Evolutionary conservation across 129 eudicot species (phyloP), one percentile per base, ranked within the genome.

Genomic region (Tanacetum coccineum): DNA sequence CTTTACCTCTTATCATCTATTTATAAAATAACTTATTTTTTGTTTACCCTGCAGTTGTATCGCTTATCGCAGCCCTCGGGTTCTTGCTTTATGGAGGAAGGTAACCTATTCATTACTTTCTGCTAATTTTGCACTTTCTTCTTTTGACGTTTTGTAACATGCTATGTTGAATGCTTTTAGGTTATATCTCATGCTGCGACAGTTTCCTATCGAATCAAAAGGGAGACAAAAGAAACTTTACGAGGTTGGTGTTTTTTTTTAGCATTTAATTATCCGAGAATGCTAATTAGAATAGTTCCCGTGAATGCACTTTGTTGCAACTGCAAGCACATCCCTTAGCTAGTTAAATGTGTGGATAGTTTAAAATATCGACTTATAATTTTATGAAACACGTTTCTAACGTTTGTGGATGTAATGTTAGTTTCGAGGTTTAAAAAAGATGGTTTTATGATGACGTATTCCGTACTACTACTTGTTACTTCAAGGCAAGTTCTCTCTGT

Each of bases 141-240:
- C 76, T 64, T 59, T 65, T 54, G n/a, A 28, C 40, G 17, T 51
- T 26, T 14, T 45, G 9, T 46, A 54, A 51, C 44, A 68, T 54
- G 50, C 64, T 51, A 64, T 67, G 47, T 58, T 49, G 10, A 13
- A 68, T 74, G 73, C 10, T 50, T 49, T 59, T 86, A 88, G 96
- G 81, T 84, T 93, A 60, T 93, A 88, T 74, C 60, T 82, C 69
- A 88, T 88, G 98, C 83, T 93, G 63, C 79, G 98, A 59, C 86
- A 88, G 46, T 89, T 93, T 74, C 96, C 98, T 54, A 86, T 88
- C 25, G 98, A 93, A 81, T 93, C 98, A 32, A 93, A 81, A 77
- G 98, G 96, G 65, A 86, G 92, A 79, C 86, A 89, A 72, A 93
- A 93, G 90, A 88, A 93, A 64, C 91, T 93, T 74, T 88, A 89